Conservation (phyloP, 768 basidiomycete genomes). For the Russula griseocarnosa region DNA sequence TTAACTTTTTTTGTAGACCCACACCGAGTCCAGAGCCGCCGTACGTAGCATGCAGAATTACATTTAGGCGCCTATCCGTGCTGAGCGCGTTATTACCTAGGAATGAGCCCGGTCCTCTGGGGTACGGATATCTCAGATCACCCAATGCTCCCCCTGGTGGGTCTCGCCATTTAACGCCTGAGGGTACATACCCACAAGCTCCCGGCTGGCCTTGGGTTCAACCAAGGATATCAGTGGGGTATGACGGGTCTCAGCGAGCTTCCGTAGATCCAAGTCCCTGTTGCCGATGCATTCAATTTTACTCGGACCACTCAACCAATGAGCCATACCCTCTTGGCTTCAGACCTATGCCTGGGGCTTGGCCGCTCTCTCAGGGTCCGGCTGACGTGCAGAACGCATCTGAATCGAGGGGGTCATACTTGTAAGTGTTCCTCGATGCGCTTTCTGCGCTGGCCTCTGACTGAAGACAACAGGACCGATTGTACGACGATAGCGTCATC, state of each 20-base stretch:
- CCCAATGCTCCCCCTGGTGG: background rate
- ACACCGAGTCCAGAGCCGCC: background rate
- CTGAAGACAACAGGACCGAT: background rate
- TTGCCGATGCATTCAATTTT: background rate
- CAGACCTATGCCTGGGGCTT: background rate
- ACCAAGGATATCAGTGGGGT: background rate
- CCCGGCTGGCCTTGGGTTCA: background rate
- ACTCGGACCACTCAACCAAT: background rate
- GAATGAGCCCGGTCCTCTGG: background rate
- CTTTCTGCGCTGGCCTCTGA: background rate
- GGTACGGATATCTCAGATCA: background rate
- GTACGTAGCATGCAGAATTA: background rate
- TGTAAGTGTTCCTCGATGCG: background rate
- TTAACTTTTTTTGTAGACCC: background rate
- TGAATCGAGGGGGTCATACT: background rate
- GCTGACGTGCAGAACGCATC: background rate
- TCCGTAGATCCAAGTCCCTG: background rate
- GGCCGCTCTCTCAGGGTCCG: background rate
- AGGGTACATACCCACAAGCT: background rate
- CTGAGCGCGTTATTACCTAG: background rate
- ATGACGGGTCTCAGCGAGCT: background rate
- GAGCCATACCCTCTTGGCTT: background rate
- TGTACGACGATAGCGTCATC: background rate
- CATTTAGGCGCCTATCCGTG: background rate
- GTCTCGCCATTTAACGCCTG: background rate